These are phyloP conservation scores for Ceratocystis alfenasii DNA, from an alignment of 2,329 filamentous ascomycete genomes.

Conservation along the genomic window DNA sequence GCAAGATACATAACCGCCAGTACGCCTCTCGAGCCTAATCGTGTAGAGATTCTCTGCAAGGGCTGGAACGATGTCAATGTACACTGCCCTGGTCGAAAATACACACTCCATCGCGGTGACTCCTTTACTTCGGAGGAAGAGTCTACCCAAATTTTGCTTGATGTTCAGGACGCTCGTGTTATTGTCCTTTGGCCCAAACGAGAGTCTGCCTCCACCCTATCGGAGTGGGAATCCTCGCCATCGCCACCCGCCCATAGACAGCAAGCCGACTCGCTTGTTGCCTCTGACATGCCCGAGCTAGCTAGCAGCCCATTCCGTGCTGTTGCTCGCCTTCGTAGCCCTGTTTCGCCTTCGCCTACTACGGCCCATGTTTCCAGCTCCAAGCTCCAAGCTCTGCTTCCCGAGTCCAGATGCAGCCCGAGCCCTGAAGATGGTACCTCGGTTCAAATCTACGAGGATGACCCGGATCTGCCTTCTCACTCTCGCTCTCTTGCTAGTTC, in stretches of 20 bases:
- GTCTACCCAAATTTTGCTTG: conserved; percentile 80
- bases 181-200: conserved; percentile 73
- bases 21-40: conserved; percentile 56
- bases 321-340: conserved; percentile 14
- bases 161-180: conserved; percentile 86
- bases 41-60: conserved; percentile 77
- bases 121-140: conserved; percentile 83
- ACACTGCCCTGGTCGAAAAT: conserved; percentile 78
- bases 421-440: conserved; percentile 27
- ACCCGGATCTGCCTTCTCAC: conserved; percentile 35
- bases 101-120: conserved; percentile 77
- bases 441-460: conserved; percentile 61
- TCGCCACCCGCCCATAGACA: conserved; percentile 10
- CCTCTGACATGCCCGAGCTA: not conserved
- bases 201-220: conserved; percentile 47
- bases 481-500: not conserved
- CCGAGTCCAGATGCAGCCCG: conserved; percentile 24
- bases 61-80: conserved; percentile 95
- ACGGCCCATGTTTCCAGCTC: conserved; percentile 35
- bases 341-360: conserved; percentile 28
- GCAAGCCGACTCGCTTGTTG: not conserved
- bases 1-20: conserved; percentile 66
- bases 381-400: conserved; percentile 36
- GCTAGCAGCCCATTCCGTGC: conserved; percentile 15
- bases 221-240: conserved; percentile 58